phyloP scores from a whole-genome alignment of 805 yeast species.

The Dipodascus geniculatus region DNA sequence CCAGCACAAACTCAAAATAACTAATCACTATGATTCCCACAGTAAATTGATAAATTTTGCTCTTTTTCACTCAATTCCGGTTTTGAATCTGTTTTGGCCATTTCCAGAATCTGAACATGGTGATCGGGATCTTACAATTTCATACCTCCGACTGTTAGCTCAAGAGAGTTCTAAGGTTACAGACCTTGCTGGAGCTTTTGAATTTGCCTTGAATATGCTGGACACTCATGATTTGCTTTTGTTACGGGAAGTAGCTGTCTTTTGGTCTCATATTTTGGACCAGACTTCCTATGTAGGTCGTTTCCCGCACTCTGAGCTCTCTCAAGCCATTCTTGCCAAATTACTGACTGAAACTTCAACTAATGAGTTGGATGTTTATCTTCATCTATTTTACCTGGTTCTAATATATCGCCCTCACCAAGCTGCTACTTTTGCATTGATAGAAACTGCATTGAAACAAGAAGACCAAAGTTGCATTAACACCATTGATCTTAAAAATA shows the following conservation, averaged over 20 bases:
- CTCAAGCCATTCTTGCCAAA: background rate
- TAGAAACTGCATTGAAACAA: background rate
- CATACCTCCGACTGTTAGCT: background rate
- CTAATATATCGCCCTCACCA: background rate
- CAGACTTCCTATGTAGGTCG: background rate
- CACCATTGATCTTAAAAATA: conserved; percentile 5
- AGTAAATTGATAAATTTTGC: background rate
- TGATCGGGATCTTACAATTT: background rate
- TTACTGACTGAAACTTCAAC: background rate
- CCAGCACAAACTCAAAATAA: background rate
- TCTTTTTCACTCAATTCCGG: background rate
- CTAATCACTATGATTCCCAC: background rate
- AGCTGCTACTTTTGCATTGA: background rate
- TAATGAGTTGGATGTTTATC: background rate
- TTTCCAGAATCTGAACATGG: background rate
- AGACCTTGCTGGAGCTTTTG: background rate
- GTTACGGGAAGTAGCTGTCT: background rate
- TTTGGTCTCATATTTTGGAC: background rate
- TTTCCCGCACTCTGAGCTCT: background rate
- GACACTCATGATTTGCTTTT: background rate
- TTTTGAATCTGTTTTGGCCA: background rate
- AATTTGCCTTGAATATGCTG: background rate
- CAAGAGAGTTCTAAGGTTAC: background rate
- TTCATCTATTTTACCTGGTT: background rate
- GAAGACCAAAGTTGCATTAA: conserved; percentile 3